Evolutionary conservation across 208 protist species (phyloP).

Genomic region (Herpetomonas tarakana): DNA sequence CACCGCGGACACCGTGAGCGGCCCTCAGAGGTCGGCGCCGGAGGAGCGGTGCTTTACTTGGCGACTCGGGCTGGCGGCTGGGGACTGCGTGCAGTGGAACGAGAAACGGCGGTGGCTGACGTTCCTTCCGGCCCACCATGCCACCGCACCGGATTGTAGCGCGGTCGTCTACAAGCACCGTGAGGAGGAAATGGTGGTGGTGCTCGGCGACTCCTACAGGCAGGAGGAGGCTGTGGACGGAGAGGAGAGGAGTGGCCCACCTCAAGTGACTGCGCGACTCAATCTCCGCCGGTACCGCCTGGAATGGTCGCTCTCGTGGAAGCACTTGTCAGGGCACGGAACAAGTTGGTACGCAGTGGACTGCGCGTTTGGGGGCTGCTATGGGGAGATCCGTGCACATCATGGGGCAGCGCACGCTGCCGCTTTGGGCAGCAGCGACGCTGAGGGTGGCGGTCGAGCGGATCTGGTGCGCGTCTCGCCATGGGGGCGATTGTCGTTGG

Average conservation of each 20-base stretch:
- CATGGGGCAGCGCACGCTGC: constrained; percentile 3
- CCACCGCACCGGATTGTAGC: neutral
- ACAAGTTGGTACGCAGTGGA: constrained; percentile 43
- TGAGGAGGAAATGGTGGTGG: too few species aligned
- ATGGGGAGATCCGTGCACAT: constrained; percentile 7
- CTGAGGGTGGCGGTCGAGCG: neutral
- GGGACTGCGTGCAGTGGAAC: too few species aligned
- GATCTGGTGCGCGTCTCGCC: constrained; percentile 66
- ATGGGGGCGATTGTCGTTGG: constrained; percentile 55
- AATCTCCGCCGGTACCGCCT: neutral
- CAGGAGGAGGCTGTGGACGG: neutral
- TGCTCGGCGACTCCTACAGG: too few species aligned
- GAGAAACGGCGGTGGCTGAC: neutral
- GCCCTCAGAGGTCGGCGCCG: too few species aligned
- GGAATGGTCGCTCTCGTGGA: neutral
- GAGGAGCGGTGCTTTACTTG: too few species aligned
- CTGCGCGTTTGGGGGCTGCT: constrained; percentile 71
- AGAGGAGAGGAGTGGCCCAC: neutral
- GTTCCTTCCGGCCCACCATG: neutral
- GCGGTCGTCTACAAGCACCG: neutral
- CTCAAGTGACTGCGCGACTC: too few species aligned
- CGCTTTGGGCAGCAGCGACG: neutral
- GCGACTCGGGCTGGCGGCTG: too few species aligned
- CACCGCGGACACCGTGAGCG: too few species aligned
- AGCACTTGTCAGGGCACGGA: neutral